Percentiles rank a stretch among this genome's conserved stretches.
Evolutionary conservation across 352 stramenopile genomes (phyloP).

Genomic region (Pythium volutum): DNA sequence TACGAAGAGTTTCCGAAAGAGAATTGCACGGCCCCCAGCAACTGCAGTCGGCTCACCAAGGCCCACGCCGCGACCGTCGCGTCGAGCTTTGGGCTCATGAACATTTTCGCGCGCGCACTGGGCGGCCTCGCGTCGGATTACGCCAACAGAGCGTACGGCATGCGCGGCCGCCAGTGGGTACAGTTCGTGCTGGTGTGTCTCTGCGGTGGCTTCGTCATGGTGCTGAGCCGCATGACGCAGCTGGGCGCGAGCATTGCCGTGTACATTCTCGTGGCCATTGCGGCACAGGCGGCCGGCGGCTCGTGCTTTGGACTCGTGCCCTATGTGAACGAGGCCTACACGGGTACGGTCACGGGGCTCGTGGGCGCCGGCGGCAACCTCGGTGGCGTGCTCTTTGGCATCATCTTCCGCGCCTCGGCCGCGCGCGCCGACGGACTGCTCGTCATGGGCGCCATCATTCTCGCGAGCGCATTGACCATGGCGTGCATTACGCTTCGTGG

Average conservation of each 20-base stretch:
- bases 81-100: slow-evolving; percentile 94
- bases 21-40: slow-evolving; percentile 34
- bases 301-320: slow-evolving; percentile 71
- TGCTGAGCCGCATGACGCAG: slow-evolving; percentile 77
- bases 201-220: slow-evolving; percentile 81
- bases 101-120: slow-evolving; percentile 89
- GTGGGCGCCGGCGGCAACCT: slow-evolving; percentile 69
- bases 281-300: slow-evolving; percentile 81
- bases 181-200: slow-evolving; percentile 80
- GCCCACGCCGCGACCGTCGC: slow-evolving; percentile 80
- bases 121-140: slow-evolving; percentile 87
- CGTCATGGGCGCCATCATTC: slow-evolving; percentile 58
- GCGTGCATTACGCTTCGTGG: slow-evolving; percentile 40
- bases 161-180: slow-evolving; percentile 84
- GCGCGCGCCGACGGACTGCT: slow-evolving; percentile 41
- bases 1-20: slow-evolving; percentile 82
- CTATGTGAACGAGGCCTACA: slow-evolving; percentile 68
- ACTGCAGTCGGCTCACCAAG: slow-evolving; percentile 50
- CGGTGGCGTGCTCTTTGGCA: slow-evolving; percentile 62
- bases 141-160: slow-evolving; percentile 79
- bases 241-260: slow-evolving; percentile 74
- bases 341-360: slow-evolving; percentile 58
- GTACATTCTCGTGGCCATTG: slow-evolving; percentile 92
- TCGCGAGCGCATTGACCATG: slow-evolving; percentile 45
- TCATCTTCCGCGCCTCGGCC: slow-evolving; percentile 52